Evolutionary conservation across 805 yeast species (phyloP).

Genomic region (Suhomyces canberraensis): DNA sequence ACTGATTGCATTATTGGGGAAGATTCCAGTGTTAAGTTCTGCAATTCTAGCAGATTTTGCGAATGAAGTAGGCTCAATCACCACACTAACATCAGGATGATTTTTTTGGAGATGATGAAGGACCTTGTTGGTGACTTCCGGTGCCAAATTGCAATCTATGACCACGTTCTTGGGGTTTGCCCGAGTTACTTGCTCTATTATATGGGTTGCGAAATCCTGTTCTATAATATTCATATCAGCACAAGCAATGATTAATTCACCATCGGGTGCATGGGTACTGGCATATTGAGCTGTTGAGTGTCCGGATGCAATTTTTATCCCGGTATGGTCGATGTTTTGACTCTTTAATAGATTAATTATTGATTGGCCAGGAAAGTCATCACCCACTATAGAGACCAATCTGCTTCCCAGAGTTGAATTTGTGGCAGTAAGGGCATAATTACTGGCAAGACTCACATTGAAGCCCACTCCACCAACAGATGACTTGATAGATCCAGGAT

Average conservation of each 20-base stretch:
- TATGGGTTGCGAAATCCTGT: slow-evolving; percentile 37
- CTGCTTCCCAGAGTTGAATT: slow-evolving; percentile 19
- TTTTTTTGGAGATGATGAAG: slow-evolving; percentile 17
- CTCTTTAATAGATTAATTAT: slow-evolving; percentile 28
- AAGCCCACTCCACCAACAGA: slow-evolving; percentile 84
- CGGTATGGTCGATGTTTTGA: slow-evolving; percentile 32
- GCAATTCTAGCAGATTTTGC: slow-evolving; percentile 56
- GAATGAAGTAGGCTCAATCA: slow-evolving; percentile 77
- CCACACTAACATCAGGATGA: slow-evolving; percentile 26
- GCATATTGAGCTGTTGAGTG: slow-evolving; percentile 65
- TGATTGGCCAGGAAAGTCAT: slow-evolving; percentile 51
- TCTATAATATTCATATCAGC: slow-evolving; percentile 82
- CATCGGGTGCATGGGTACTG: slow-evolving; percentile 59
- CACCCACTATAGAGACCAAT: slow-evolving; percentile 59
- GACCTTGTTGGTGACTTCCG: slow-evolving; percentile 37
- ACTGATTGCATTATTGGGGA: slow-evolving; percentile 45
- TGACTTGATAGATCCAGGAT: slow-evolving; percentile 58
- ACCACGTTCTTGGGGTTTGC: slow-evolving; percentile 50
- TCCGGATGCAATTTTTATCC: slow-evolving; percentile 28
- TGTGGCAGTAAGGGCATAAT: slow-evolving; percentile 19
- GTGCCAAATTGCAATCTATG: slow-evolving; percentile 67
- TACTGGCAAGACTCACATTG: slow-evolving; percentile 69
- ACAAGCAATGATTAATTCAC: slow-evolving; percentile 69
- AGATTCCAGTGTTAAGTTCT: slow-evolving; percentile 31
- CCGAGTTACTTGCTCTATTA: slow-evolving; percentile 37